Base-by-base conservation (phyloP, 345 rosid genomes). In the Pistacia atlantica region DNA sequence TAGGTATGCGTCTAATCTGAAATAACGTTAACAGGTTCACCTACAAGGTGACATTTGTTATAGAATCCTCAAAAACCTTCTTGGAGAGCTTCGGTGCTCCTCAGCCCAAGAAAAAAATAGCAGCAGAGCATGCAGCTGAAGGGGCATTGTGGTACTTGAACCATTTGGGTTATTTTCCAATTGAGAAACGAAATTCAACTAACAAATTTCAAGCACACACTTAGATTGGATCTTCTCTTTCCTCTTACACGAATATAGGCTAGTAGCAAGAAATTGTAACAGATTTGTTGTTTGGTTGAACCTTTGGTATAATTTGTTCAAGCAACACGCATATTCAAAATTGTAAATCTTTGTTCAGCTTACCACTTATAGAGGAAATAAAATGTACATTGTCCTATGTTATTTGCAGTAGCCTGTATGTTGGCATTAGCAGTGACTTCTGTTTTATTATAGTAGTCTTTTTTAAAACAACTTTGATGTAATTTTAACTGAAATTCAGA, bases 71-170 rank as follows among this genome's bases (percentile, higher is more conserved):
- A 9, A 65, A 25, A 4, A 78, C 74, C 0, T 48, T 73, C 42
- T 42, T 92, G 78, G 92, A 90, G 78, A 83, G 92, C 81, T 86
- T 77, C 6, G 80, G 93, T 18, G 75, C 65, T 8, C 88, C 88
- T 57, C 83, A 55, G 10, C 6, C 69, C 10, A 83, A 45, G 38
- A 92, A 92, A 86, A 90, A 86, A 67, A 49, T 71, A 1, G 93
- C 91, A 65, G 91, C 92, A 59, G 90, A 89, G 75, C 85, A 86
- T 72, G 92, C 95, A 63, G 92, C 95, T 8, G 88, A 89, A 83
- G 95, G 88, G 49, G 93, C 89, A 3, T 67, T 90, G 48, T 92
- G 95, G 97, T 92, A 85, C 83, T 78, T 90, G 73, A 75, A 79
- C 51, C 86, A 80, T 42, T 56, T 68, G 59, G 92, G 89, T 70